Conservation (phyloP, 2,329 filamentous ascomycete species). For the Lachnellula willkommii region DNA sequence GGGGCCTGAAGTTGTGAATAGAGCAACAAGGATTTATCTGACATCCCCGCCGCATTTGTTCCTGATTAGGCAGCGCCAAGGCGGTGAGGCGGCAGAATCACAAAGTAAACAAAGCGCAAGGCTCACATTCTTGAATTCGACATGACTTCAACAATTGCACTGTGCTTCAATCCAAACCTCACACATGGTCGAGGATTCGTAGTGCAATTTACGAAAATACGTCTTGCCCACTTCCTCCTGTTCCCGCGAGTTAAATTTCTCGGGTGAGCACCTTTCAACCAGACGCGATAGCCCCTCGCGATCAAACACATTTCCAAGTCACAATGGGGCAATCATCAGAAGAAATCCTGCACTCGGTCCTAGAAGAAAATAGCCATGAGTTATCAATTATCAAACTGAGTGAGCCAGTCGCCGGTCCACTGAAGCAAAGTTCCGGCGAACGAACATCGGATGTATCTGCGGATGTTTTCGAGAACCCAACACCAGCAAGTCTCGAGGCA, state of each 20-base stretch:
- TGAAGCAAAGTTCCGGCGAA: slow-evolving; percentile 37
- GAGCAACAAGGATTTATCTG: neutral
- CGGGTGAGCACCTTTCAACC: neutral
- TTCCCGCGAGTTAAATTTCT: neutral
- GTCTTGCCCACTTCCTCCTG: neutral
- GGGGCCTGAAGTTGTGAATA: neutral
- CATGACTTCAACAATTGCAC: neutral
- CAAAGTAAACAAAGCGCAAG: slow-evolving; percentile 18
- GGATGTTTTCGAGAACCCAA: slow-evolving; percentile 61
- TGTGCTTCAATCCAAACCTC: neutral
- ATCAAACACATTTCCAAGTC: neutral
- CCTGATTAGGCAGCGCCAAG: neutral
- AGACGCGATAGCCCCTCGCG: neutral
- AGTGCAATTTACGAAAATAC: too few species aligned
- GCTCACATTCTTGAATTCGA: neutral
- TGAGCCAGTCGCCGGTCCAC: slow-evolving; percentile 61
- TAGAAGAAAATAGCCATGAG: slow-evolving; percentile 51
- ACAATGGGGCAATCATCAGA: slow-evolving; percentile 22
- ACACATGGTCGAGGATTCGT: too few species aligned
- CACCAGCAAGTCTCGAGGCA: slow-evolving; percentile 69
- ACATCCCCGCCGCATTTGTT: neutral
- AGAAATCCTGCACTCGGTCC: slow-evolving; percentile 44
- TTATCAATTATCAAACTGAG: slow-evolving; percentile 73
- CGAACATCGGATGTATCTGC: slow-evolving; percentile 69
- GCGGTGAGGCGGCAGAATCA: slow-evolving; percentile 7